Evolutionary conservation across 2,329 filamentous ascomycete genomes (phyloP).

Genomic region (Penicillium sp.): DNA sequence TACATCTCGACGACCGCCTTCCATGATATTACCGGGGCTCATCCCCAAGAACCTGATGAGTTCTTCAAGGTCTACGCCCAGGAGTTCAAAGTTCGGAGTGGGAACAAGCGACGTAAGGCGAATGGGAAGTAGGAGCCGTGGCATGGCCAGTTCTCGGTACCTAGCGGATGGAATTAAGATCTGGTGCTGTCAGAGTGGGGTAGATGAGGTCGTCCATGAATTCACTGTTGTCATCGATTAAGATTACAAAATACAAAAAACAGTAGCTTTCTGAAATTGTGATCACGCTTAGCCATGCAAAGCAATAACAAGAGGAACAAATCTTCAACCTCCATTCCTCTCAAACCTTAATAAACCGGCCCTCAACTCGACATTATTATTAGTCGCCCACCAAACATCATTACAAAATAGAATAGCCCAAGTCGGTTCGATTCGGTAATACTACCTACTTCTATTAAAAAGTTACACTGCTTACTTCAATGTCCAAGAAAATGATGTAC

Average conservation of each 20-base stretch:
- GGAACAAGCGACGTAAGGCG: not conserved
- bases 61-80: conserved; percentile 53
- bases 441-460: not conserved
- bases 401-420: not conserved
- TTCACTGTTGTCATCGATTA: too few species aligned
- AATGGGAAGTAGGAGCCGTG: not conserved
- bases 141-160: not conserved
- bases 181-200: too few species aligned
- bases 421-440: not conserved
- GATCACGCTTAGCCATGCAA: too few species aligned
- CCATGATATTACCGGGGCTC: conserved; percentile 50
- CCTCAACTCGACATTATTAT: too few species aligned
- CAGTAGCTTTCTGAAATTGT: too few species aligned
- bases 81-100: conserved; percentile 29
- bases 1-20: conserved; percentile 56
- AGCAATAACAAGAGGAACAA: too few species aligned
- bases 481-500: not conserved
- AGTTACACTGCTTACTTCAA: not conserved
- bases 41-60: conserved; percentile 50
- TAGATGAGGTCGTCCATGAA: too few species aligned
- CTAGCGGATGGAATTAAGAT: too few species aligned
- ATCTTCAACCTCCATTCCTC: too few species aligned
- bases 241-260: too few species aligned
- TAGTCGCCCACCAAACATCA: too few species aligned
- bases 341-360: too few species aligned